Evolutionary conservation across 2,329 filamentous ascomycete species (phyloP).

Genomic region (Beauveria sp.): DNA sequence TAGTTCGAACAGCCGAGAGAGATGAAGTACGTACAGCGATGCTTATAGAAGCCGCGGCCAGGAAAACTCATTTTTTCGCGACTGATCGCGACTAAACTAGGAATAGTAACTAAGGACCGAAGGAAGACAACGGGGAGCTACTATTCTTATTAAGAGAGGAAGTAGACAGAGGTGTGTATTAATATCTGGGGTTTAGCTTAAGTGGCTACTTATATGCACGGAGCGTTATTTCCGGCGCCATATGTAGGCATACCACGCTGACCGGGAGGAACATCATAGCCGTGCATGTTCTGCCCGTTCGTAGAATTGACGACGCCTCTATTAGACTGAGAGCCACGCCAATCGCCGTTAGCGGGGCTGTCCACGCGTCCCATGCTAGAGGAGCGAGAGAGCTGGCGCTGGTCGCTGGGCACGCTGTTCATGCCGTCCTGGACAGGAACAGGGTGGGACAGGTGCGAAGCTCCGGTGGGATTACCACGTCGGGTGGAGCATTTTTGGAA

Average conservation of each 20-base stretch:
- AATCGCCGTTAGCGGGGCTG: slow-evolving; percentile 45
- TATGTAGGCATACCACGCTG: slow-evolving; percentile 60
- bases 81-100: background rate
- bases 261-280: slow-evolving; percentile 54
- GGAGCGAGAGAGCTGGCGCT: slow-evolving; percentile 53
- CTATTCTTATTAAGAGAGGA: background rate
- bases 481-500: slow-evolving; percentile 99
- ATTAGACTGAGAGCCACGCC: slow-evolving; percentile 47
- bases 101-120: background rate
- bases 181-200: background rate
- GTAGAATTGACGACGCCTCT: slow-evolving; percentile 54
- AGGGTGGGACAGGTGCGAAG: slow-evolving; percentile 88
- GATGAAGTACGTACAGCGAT: background rate
- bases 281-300: slow-evolving; percentile 56
- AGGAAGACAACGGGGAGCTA: background rate
- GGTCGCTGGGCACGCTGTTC: slow-evolving; percentile 52
- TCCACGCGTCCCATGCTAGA: slow-evolving; percentile 53
- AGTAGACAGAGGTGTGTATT: background rate
- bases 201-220: slow-evolving; percentile 12
- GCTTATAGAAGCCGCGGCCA: background rate
- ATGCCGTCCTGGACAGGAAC: slow-evolving; percentile 49
- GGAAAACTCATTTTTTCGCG: background rate
- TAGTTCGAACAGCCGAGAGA: background rate
- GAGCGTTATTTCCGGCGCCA: slow-evolving; percentile 56
- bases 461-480: slow-evolving; percentile 89